Evolutionary conservation across 2,329 filamentous ascomycete species (phyloP).

Genomic region (Penicillium verrucosum): DNA sequence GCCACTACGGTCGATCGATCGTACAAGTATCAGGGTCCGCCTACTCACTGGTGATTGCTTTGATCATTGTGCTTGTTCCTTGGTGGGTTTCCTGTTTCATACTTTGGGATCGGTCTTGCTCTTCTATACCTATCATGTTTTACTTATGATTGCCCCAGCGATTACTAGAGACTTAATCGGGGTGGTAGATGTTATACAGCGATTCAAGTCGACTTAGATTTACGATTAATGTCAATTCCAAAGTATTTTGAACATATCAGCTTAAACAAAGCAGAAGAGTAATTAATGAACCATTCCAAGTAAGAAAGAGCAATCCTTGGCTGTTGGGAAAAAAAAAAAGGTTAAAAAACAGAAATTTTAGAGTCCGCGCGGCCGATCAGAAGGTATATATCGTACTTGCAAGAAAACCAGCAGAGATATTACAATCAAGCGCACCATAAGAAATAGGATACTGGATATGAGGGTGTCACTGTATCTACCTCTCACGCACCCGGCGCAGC

Average conservation of each 20-base stretch:
- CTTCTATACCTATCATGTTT: not conserved
- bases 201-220: slow-evolving; percentile 1
- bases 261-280: not conserved
- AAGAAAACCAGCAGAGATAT: not conserved
- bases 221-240: not conserved
- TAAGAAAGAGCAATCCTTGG: not conserved
- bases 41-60: not conserved
- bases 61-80: not conserved
- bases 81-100: not conserved
- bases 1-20: slow-evolving; percentile 10
- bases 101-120: not conserved
- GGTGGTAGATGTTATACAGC: not conserved
- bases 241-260: not conserved
- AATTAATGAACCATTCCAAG: not conserved
- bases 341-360: not conserved
- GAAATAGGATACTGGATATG: not conserved
- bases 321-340: not conserved
- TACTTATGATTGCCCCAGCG: not conserved
- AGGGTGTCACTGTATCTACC: not conserved
- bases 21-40: slow-evolving; percentile 5
- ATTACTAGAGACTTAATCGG: not conserved
- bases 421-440: not conserved
- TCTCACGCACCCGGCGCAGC: not conserved
- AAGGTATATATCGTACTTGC: not conserved
- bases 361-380: not conserved